A percentile compares a stretch with the other conserved stretches of the same genome.
Evolutionary conservation across 2,329 filamentous ascomycete species (phyloP).

Genomic region (Paraphaeosphaeria minitans): DNA sequence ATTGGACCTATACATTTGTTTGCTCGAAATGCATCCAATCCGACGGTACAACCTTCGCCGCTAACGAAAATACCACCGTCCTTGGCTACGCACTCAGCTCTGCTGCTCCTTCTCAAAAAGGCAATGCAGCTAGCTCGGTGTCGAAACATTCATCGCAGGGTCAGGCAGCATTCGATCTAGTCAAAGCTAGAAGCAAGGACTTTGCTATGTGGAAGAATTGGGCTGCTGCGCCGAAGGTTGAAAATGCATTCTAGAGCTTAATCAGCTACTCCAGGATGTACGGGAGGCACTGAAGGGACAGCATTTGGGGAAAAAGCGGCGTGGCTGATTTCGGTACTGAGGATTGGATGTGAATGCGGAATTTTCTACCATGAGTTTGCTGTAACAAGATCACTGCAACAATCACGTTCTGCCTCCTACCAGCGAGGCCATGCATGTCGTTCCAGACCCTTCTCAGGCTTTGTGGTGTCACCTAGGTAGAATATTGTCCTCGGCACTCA

Average conservation of each 20-base stretch:
- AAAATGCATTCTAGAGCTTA: not conserved
- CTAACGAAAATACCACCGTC: slow-evolving; percentile 22
- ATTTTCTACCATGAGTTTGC: not conserved
- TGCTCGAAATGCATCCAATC: slow-evolving; percentile 47
- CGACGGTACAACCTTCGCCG: slow-evolving; percentile 36
- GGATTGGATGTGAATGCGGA: not conserved
- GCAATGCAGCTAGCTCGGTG: slow-evolving; percentile 21
- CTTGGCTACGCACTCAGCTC: slow-evolving; percentile 34
- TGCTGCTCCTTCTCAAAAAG: slow-evolving; percentile 25
- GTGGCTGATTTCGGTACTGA: not conserved
- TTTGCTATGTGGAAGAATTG: slow-evolving; percentile 34
- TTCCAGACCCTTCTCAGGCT: not conserved
- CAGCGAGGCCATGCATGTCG: not conserved
- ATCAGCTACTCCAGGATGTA: not conserved
- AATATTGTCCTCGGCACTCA: slow-evolving; percentile 1
- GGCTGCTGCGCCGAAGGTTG: slow-evolving; percentile 18
- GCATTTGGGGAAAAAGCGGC: not conserved
- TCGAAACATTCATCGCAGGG: slow-evolving; percentile 31
- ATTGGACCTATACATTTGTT: slow-evolving; percentile 61
- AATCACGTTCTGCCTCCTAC: not conserved
- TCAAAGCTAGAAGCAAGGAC: slow-evolving; percentile 27
- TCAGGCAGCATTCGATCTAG: slow-evolving; percentile 28
- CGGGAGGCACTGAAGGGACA: not conserved
- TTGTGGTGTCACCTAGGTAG: not conserved
- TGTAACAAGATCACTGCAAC: not conserved